phyloP scores from a whole-genome alignment of 1,284 basidiomycete species.

The Ustilago sp. region DNA sequence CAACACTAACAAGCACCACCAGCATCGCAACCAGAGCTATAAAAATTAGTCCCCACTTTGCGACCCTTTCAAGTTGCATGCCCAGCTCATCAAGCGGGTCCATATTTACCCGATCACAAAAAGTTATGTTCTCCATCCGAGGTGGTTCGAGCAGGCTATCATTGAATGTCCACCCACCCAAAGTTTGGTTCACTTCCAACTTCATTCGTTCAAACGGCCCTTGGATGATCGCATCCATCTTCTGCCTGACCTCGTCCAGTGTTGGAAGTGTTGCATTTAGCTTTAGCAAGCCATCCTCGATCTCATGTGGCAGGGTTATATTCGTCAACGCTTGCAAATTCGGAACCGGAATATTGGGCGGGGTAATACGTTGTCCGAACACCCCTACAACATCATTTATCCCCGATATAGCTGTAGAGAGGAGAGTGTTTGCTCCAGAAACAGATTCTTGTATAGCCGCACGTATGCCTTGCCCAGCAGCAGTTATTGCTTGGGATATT shows the following conservation, averaged over 20 bases:
- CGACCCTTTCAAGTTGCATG: conserved; percentile 29
- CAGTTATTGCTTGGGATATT: conserved; percentile 78
- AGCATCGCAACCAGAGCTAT: conserved; percentile 34
- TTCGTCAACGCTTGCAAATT: conserved; percentile 78
- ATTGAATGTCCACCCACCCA: conserved; percentile 49
- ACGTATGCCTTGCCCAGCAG: conserved; percentile 78
- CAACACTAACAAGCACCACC: conserved; percentile 34
- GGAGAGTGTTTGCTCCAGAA: conserved; percentile 42
- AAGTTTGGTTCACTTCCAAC: conserved; percentile 49
- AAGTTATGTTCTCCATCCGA: conserved; percentile 30
- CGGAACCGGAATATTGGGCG: conserved; percentile 39
- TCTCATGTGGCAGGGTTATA: conserved; percentile 82
- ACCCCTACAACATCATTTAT: conserved; percentile 53
- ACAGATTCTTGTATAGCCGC: conserved; percentile 74
- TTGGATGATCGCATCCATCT: conserved; percentile 74
- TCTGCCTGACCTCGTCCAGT: conserved; percentile 79
- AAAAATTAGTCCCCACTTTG: conserved; percentile 30
- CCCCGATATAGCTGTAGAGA: conserved; percentile 39
- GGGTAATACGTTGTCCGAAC: conserved; percentile 44
- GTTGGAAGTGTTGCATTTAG: conserved; percentile 87
- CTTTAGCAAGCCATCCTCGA: conserved; percentile 78
- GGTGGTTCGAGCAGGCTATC: conserved; percentile 45
- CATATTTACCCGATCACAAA: conserved; percentile 55
- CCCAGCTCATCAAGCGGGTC: conserved; percentile 50
- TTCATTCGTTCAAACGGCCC: conserved; percentile 56